Evolutionary conservation across 2,329 filamentous ascomycete genomes (phyloP).

Genomic region (Xylariomycetidae sp.): DNA sequence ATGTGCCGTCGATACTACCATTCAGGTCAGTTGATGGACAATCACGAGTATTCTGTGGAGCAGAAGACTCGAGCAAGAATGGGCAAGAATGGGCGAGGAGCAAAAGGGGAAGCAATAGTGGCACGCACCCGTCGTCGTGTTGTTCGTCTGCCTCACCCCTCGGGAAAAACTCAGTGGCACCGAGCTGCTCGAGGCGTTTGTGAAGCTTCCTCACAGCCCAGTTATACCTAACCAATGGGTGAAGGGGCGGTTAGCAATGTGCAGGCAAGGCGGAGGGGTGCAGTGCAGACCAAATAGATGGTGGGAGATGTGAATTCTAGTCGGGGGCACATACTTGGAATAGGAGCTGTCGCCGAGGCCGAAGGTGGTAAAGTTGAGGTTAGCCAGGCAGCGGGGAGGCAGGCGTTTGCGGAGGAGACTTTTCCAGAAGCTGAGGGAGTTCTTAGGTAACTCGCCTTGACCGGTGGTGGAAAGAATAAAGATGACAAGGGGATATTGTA

Average conservation of each 20-base stretch:
- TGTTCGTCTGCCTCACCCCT: slow-evolving; percentile 89
- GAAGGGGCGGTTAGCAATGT: slow-evolving; percentile 7
- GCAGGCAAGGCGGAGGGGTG: not conserved
- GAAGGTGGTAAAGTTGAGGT: slow-evolving; percentile 76
- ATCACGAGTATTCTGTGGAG: no score
- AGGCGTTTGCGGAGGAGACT: slow-evolving; percentile 76
- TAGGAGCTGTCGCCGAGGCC: slow-evolving; percentile 95
- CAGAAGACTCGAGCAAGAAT: no score
- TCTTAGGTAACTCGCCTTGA: slow-evolving; percentile 87
- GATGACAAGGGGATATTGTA: slow-evolving; percentile 57
- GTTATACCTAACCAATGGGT: slow-evolving; percentile 62
- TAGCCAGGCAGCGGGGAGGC: slow-evolving; percentile 61
- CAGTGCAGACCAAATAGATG: not conserved
- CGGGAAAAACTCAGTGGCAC: slow-evolving; percentile 70
- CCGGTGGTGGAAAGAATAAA: slow-evolving; percentile 90
- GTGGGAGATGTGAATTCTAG: no score
- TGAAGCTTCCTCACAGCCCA: slow-evolving; percentile 87
- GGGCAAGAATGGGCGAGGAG: not conserved
- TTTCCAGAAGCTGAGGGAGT: slow-evolving; percentile 80
- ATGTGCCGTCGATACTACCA: slow-evolving; percentile 71
- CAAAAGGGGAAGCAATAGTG: slow-evolving; percentile 2
- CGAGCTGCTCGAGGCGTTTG: slow-evolving; percentile 78
- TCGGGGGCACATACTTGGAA: slow-evolving; percentile 64
- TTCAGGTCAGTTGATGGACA: slow-evolving; percentile 30
- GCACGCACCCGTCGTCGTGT: slow-evolving; percentile 70